A percentile compares a stretch with the other conserved stretches of the same genome.
Evolutionary conservation across 257 asterid species (phyloP).

Genomic region (Fraxinus pennsylvanica): DNA sequence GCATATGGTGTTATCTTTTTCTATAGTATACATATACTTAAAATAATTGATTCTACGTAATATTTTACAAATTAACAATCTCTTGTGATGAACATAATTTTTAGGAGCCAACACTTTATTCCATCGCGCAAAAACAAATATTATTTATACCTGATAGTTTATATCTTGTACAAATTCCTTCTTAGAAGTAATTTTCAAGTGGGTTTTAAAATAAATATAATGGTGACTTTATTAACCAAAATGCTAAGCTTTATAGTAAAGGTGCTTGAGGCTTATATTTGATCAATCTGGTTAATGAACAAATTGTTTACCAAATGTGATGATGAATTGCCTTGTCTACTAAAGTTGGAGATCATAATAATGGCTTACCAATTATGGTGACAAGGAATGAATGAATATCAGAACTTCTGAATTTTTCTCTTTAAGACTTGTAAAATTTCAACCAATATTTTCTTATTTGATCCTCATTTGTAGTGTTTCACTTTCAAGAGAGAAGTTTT

Average conservation of each 20-base stretch:
- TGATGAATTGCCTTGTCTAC: too few relatives aligned
- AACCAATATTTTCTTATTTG: not conserved
- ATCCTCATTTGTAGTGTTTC: not conserved
- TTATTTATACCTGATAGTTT: too few relatives aligned
- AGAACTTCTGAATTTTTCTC: not conserved
- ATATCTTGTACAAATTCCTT: not conserved
- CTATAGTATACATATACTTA: not conserved
- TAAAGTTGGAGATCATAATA: too few relatives aligned
- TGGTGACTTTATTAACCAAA: too few relatives aligned
- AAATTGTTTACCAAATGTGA: too few relatives aligned
- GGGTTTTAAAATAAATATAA: too few relatives aligned
- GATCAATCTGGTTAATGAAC: too few relatives aligned
- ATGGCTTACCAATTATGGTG: too few relatives aligned
- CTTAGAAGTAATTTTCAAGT: not conserved
- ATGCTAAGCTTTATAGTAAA: too few relatives aligned
- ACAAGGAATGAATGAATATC: not conserved
- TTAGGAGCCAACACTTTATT: not conserved
- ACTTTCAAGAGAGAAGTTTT: not conserved
- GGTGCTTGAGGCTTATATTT: too few relatives aligned
- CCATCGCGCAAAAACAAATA: not conserved
- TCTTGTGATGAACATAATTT: not conserved
- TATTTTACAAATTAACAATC: not conserved
- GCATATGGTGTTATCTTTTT: not conserved
- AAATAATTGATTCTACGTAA: not conserved
- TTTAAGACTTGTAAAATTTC: too few relatives aligned